Percentiles rank a stretch among this genome's conserved stretches.
These are phyloP conservation scores for Actinomortierella wolfii DNA, from an alignment of 371 early-diverging fungal species.

Conservation along the genomic window DNA sequence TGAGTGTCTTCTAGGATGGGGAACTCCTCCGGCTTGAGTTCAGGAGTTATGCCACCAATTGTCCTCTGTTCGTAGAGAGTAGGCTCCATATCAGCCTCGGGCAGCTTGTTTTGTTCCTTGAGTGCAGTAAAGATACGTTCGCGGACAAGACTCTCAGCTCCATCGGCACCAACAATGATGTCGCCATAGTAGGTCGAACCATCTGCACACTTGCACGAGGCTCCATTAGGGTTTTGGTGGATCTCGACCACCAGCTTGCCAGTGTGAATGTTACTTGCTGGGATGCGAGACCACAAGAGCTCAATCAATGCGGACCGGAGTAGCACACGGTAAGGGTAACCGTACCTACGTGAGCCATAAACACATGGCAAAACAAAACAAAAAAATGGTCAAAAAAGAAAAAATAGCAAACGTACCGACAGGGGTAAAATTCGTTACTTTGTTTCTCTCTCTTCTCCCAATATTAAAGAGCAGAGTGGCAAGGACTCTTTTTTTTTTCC, in stretches of 20 bases:
- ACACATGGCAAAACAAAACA: no score
- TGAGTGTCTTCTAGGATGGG: conserved; percentile 2
- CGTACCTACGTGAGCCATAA: conserved; percentile 7
- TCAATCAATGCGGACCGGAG: conserved; percentile 9
- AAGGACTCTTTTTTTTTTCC: no score
- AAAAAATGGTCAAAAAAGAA: no score
- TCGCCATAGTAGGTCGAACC: conserved; percentile 43
- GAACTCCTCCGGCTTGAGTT: conserved; percentile 10
- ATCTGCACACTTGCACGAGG: conserved; percentile 34
- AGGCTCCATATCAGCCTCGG: conserved; percentile 30
- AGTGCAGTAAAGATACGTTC: conserved; percentile 26
- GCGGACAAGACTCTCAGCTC: conserved; percentile 24
- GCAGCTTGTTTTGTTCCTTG: conserved; percentile 23
- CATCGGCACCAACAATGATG: conserved; percentile 40
- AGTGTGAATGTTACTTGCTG: conserved; percentile 9
- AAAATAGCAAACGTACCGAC: no score
- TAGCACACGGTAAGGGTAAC: conserved; percentile 15
- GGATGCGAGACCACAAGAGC: conserved; percentile 16
- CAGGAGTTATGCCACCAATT: conserved; percentile 12
- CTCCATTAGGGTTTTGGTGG: conserved; percentile 34
- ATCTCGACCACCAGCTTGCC: conserved; percentile 34
- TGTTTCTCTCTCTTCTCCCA: no score
- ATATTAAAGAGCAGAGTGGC: no score
- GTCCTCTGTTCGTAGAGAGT: conserved; percentile 16
- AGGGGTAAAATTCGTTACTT: no score